Base-by-base conservation (phyloP, 129 eudicot genomes). In the Centaurea solstitialis region DNA sequence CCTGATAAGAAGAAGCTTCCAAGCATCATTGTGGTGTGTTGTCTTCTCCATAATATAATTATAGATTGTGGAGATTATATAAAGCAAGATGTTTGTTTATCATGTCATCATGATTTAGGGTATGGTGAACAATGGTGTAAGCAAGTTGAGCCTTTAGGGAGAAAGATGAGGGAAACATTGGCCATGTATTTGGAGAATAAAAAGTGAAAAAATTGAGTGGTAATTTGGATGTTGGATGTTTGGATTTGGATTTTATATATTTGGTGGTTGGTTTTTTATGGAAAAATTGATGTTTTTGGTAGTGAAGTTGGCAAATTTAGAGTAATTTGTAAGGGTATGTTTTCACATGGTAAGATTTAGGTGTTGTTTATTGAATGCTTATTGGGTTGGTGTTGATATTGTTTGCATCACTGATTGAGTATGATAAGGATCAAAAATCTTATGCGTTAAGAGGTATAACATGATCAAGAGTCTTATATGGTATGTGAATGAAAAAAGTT, bases 1-100 rank as follows among this genome's bases (percentile, higher is more conserved):
- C 99, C 99, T 4, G 99, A 96, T 86, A 96, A 91, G 78, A 84
- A 79, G 93, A 96, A 96, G 47, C 89, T 96, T 22, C 99, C 99
- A 0, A 96, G 99, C 67, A 91, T 96, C 43, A 93, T 93, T 61
- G 59, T 96, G 74, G 96, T 90, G 28, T 96, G 99, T 73, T 96
- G 99, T 91, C 83, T 96, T 68, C 96, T 96, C 59, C 98, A 96
- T 83, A 96, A 96, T 76, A 96, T 96, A 9, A 96, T 93, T 40
- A 89, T 96, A 38, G 99, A 96, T 80, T 89, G 98, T 85, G 98
- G 92, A 23, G 99, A 96, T 76, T 68, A 35, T 45, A 77, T 91
- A 85, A 81, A 66, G 2, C 76, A 88, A 4, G 97, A 91, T 78
- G 93, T 91, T 81, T 84, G 86, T 17, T 79, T 91, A 85, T 73